Evolutionary conservation across 257 asterid genomes (phyloP).

Genomic region (Jacaranda mimosifolia): DNA sequence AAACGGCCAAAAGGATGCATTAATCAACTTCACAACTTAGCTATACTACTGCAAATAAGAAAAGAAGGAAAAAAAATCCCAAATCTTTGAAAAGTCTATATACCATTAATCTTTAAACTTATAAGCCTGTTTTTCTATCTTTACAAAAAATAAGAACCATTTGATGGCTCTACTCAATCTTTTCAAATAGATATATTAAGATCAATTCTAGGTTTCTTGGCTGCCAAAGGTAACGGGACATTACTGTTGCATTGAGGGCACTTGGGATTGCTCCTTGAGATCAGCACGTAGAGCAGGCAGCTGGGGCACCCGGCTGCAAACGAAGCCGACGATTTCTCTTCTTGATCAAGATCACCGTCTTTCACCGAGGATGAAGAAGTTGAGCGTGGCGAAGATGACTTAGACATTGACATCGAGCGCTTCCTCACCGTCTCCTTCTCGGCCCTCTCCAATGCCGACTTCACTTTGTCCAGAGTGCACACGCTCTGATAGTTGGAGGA

Average conservation of each 20-base stretch:
- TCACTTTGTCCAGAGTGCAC: conserved; percentile 68
- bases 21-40: conserved; percentile 3
- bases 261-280: conserved; percentile 44
- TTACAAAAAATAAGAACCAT: conserved; percentile 51
- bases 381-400: conserved; percentile 60
- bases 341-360: conserved; percentile 40
- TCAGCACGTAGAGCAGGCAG: conserved; percentile 52
- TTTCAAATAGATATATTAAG: conserved; percentile 54
- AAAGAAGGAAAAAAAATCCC: not conserved
- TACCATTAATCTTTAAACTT: conserved; percentile 47
- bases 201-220: conserved; percentile 55
- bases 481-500: conserved; percentile 55
- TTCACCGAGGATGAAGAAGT: conserved; percentile 69
- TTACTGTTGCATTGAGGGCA: conserved; percentile 53
- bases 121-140: conserved; percentile 44
- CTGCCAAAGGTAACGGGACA: conserved; percentile 45
- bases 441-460: conserved; percentile 60
- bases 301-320: conserved; percentile 54
- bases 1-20: conserved; percentile 7
- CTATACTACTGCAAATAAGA: not conserved
- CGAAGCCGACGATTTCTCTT: conserved; percentile 36
- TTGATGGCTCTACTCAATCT: not conserved
- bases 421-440: conserved; percentile 48
- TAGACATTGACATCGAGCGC: conserved; percentile 54
- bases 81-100: conserved; percentile 36